phyloP scores from a whole-genome alignment of 306 rosid species.

The Trichosanthes truncata region DNA sequence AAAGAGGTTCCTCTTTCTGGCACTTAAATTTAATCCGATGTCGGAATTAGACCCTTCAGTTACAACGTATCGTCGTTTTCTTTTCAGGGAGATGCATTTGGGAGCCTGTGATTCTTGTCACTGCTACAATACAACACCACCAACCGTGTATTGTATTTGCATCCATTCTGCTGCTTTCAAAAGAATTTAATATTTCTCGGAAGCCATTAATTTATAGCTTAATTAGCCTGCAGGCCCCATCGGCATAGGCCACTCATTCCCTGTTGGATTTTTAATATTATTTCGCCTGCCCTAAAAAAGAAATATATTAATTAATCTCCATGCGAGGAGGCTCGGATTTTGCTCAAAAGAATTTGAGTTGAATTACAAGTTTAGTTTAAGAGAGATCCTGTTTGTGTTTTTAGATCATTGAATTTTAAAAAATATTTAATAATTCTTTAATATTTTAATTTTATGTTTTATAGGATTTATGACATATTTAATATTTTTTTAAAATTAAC shows the following conservation, averaged over 20 bases:
- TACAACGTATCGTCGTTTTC: not conserved
- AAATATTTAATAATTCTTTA: too few relatives aligned
- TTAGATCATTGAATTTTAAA: too few relatives aligned
- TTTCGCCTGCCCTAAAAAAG: not conserved
- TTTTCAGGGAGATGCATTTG: not conserved
- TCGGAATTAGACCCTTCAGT: not conserved
- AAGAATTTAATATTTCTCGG: not conserved
- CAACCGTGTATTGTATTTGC: not conserved
- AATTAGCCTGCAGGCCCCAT: not conserved
- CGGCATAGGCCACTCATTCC: slow-evolving; percentile 1
- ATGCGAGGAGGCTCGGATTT: too few relatives aligned
- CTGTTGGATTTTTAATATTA: not conserved
- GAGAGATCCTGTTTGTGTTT: too few relatives aligned
- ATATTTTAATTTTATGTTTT: too few relatives aligned
- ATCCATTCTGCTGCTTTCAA: not conserved
- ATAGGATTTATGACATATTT: too few relatives aligned
- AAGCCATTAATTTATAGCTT: not conserved
- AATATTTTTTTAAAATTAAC: too few relatives aligned
- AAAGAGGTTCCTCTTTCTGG: not conserved
- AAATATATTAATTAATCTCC: not conserved
- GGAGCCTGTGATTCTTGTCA: not conserved
- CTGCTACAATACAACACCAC: not conserved
- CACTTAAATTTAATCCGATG: not conserved
- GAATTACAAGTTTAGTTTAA: too few relatives aligned
- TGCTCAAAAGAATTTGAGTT: too few relatives aligned